Conservation (phyloP, 2,329 filamentous ascomycete genomes). For the Neofusicoccum laricinum region DNA sequence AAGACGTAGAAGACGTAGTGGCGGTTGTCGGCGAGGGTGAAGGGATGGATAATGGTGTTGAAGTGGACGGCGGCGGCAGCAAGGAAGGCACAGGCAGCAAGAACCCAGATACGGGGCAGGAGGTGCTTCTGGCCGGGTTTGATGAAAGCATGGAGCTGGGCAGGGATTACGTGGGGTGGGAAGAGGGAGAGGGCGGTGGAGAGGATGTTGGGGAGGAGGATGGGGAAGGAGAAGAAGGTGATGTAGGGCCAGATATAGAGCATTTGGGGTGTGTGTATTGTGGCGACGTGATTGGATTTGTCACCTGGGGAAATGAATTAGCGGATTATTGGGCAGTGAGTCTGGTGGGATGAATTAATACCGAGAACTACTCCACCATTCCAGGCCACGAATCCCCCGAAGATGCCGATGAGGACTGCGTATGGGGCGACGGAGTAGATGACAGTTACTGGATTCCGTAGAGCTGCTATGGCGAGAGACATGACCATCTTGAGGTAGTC, state of each 20-base stretch:
- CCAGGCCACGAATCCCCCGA: conserved; percentile 74
- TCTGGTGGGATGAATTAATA: conserved; percentile 35
- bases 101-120: conserved; percentile 33
- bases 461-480: conserved; percentile 61
- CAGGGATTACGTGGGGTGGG: background rate
- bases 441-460: conserved; percentile 42
- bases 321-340: background rate
- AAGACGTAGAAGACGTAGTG: conserved; percentile 99
- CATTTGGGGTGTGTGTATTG: conserved; percentile 85
- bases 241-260: conserved; percentile 93
- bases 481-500: conserved; percentile 52
- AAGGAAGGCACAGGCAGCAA: conserved; percentile 18
- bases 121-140: conserved; percentile 2
- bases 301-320: conserved; percentile 58
- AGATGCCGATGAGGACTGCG: conserved; percentile 62
- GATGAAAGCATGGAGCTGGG: background rate
- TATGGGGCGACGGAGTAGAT: conserved; percentile 48
- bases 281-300: conserved; percentile 90
- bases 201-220: conserved; percentile 38
- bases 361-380: conserved; percentile 91
- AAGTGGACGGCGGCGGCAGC: conserved; percentile 60
- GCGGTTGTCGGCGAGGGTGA: conserved; percentile 91
- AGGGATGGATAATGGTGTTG: conserved; percentile 94
- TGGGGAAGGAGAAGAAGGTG: conserved; percentile 81
- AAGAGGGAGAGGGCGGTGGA: background rate